Evolutionary conservation across 2,329 filamentous ascomycete species (phyloP).

Genomic region (Aspergillus novofumigatus): DNA sequence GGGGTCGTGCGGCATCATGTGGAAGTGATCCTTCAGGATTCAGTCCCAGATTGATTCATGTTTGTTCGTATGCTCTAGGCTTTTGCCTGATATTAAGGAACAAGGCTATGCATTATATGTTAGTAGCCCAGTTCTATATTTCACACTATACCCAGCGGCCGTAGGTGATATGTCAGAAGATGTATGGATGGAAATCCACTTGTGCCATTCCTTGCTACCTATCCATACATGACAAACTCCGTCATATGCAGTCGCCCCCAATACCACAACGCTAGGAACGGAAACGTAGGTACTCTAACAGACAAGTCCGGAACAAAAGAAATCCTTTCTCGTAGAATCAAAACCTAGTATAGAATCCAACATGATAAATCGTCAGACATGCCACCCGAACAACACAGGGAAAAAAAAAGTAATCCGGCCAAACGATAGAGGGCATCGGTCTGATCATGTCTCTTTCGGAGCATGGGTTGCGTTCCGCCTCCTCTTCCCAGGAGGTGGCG

Average conservation of each 20-base stretch:
- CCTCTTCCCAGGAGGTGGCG: constrained; percentile 86
- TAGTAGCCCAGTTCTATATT: too few relatives aligned
- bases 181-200: too few relatives aligned
- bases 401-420: neutral
- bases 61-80: too few relatives aligned
- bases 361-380: too few relatives aligned
- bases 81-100: too few relatives aligned
- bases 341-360: too few relatives aligned
- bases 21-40: too few relatives aligned
- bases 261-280: neutral
- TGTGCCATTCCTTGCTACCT: neutral
- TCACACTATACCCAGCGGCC: too few relatives aligned
- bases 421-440: neutral
- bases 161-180: too few relatives aligned
- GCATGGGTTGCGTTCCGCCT: constrained; percentile 52
- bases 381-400: neutral
- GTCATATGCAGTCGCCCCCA: neutral
- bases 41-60: too few relatives aligned
- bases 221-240: constrained; percentile 3
- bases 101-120: too few relatives aligned
- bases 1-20: too few relatives aligned
- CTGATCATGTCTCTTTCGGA: neutral
- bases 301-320: neutral
- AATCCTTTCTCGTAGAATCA: neutral
- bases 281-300: neutral